Evolutionary conservation across 2,329 filamentous ascomycete species (phyloP).

Genomic region (Leptographium lundbergii): DNA sequence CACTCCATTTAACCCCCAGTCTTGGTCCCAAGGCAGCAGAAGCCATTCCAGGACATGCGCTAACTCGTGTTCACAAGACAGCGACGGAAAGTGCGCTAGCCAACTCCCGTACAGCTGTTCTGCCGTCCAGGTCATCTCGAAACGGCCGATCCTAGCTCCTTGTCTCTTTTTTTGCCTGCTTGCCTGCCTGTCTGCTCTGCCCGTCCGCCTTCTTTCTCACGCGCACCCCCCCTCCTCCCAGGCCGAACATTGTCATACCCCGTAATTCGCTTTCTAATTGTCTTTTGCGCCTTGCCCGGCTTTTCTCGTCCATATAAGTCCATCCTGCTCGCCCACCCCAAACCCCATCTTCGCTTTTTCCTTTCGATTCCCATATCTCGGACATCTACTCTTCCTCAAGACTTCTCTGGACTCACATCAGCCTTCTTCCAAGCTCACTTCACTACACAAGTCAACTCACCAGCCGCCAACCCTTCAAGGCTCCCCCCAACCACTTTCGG

Average conservation of each 20-base stretch:
- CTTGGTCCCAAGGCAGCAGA: background rate
- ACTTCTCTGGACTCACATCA: background rate
- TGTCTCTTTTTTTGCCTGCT: background rate
- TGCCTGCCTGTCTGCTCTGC: background rate
- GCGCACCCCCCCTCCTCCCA: background rate
- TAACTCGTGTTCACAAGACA: constrained; percentile 8
- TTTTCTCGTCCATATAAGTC: constrained; percentile 9
- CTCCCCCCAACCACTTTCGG: background rate
- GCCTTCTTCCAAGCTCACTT: background rate
- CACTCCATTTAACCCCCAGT: background rate
- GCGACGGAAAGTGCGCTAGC: background rate
- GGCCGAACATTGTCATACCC: background rate
- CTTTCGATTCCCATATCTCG: background rate
- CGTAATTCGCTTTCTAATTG: background rate
- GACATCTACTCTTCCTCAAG: background rate
- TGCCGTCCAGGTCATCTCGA: constrained; percentile 9
- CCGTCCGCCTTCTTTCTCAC: background rate
- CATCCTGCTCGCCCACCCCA: background rate
- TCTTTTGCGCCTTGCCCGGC: background rate
- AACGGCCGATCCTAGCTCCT: constrained; percentile 11
- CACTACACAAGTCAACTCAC: background rate
- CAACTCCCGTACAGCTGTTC: background rate
- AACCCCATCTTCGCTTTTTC: background rate
- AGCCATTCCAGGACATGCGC: background rate
- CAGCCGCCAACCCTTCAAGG: background rate